phyloP scores from a whole-genome alignment of 371 early-diverging fungal genomes.

The Choanephora cucurbitarum region DNA sequence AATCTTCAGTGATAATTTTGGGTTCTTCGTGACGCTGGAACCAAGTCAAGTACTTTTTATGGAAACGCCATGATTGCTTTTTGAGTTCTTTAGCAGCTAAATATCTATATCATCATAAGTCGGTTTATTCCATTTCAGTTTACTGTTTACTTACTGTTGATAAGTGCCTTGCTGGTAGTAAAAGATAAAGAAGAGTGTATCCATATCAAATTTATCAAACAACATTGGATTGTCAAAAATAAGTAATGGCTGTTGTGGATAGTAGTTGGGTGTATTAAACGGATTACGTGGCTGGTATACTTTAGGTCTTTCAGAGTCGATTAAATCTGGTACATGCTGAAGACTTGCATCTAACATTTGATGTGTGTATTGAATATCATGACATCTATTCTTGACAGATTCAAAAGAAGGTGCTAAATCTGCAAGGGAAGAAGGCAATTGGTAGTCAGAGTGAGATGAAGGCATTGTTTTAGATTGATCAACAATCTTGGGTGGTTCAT shows the following conservation, averaged over 20 bases:
- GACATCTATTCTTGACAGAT: conserved; percentile 55
- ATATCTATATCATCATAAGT: conserved; percentile 53
- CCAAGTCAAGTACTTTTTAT: conserved; percentile 98
- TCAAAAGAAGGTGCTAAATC: conserved; percentile 82
- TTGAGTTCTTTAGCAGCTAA: conserved; percentile 97
- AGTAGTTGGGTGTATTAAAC: conserved; percentile 83
- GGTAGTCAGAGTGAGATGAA: conserved; percentile 30
- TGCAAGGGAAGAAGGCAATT: conserved; percentile 73
- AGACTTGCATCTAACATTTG: conserved; percentile 81
- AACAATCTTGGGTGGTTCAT: conserved; percentile 29
- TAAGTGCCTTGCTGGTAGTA: conserved; percentile 97
- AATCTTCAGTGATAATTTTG: conserved; percentile 94
- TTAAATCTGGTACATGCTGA: conserved; percentile 72
- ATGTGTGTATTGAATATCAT: conserved; percentile 45
- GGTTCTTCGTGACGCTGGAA: conserved; percentile 99
- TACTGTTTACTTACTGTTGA: conserved; percentile 78
- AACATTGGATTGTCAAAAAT: conserved; percentile 81
- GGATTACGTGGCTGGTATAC: conserved; percentile 77
- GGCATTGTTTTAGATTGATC: conserved; percentile 14
- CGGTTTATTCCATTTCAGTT: background rate
- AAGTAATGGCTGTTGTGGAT: conserved; percentile 85
- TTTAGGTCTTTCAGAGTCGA: conserved; percentile 74
- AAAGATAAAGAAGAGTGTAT: conserved; percentile 98
- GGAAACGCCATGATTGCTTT: conserved; percentile 98
- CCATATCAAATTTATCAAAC: conserved; percentile 93